Evolutionary conservation across 2,329 filamentous ascomycete genomes (phyloP).

Genomic region (Zasmidium citrigriseum): DNA sequence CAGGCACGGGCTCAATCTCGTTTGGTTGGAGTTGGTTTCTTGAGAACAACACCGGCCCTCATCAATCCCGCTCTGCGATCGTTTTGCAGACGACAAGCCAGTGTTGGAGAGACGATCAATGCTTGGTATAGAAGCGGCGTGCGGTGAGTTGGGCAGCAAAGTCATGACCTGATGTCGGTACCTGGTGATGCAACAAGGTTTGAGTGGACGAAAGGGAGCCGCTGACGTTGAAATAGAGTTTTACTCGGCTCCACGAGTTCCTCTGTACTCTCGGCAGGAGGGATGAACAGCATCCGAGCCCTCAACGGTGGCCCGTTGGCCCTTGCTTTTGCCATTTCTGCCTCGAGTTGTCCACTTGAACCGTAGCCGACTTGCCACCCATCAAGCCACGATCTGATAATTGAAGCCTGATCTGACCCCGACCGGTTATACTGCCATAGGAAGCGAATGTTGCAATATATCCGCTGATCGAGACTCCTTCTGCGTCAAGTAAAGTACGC

Average conservation of each 20-base stretch:
- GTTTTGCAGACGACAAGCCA: background rate
- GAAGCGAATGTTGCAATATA: background rate
- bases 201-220: background rate
- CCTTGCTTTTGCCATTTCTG: too few relatives aligned
- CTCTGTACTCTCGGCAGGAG: background rate
- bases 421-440: background rate
- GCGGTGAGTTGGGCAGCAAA: constrained; percentile 5
- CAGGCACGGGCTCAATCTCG: too few relatives aligned
- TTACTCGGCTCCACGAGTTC: background rate
- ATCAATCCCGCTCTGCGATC: too few relatives aligned
- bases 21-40: background rate
- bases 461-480: background rate
- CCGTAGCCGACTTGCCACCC: background rate
- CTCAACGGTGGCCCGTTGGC: background rate
- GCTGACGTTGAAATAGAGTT: constrained; percentile 9
- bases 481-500: constrained; percentile 1
- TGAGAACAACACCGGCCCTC: background rate
- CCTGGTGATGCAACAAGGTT: background rate
- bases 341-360: too few relatives aligned
- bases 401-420: background rate
- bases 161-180: background rate
- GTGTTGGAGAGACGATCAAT: background rate
- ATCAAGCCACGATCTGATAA: background rate
- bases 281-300: background rate
- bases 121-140: background rate